Evolutionary conservation across 306 rosid genomes (phyloP).

Genomic region (Cucurbita ficifolia): DNA sequence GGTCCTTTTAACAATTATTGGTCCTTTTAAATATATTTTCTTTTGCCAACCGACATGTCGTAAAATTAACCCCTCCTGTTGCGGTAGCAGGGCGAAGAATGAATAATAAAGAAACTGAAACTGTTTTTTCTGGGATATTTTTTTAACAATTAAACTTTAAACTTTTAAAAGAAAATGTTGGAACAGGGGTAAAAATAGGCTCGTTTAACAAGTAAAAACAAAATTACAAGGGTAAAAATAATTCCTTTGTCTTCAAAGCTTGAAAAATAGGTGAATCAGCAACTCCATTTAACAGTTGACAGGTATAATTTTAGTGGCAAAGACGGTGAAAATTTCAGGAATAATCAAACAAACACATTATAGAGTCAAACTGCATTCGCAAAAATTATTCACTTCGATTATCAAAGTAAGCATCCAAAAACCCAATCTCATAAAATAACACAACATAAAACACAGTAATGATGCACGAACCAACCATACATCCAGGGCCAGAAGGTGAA

Average conservation of each 20-base stretch:
- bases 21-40: too few species aligned
- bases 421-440: slow-evolving; percentile 7
- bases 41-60: too few species aligned
- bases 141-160: background rate
- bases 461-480: slow-evolving; percentile 2
- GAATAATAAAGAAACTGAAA: too few species aligned
- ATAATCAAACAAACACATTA: background rate
- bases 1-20: background rate
- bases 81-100: too few species aligned
- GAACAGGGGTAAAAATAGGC: background rate
- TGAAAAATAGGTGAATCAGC: too few species aligned
- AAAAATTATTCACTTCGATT: slow-evolving; percentile 1
- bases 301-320: too few species aligned
- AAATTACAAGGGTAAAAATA: too few species aligned
- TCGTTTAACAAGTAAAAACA: background rate
- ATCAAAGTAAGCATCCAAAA: slow-evolving; percentile 1
- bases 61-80: too few species aligned
- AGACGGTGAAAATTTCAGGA: background rate
- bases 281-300: too few species aligned
- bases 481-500: background rate
- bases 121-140: too few species aligned
- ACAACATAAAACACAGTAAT: slow-evolving; percentile 8
- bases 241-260: too few species aligned
- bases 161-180: background rate
- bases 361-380: background rate